Conservation (phyloP, 1,284 basidiomycete species). For the Leccinum proliferum region DNA sequence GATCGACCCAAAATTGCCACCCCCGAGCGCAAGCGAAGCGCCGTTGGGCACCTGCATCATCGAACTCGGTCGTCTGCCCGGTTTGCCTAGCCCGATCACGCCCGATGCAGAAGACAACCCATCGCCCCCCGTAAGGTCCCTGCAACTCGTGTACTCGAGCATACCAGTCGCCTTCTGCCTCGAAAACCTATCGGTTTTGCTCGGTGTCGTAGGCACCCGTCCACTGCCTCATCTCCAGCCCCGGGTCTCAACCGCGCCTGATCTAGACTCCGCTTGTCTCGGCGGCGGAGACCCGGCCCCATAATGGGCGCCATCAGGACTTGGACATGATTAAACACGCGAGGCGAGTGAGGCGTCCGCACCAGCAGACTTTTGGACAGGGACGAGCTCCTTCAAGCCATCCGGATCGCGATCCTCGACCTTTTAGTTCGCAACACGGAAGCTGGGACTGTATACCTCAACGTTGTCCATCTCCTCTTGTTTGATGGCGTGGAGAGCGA, state of each 20-base stretch:
- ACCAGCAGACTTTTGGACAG: too few relatives aligned
- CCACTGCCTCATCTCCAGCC: not conserved
- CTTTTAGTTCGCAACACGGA: too few relatives aligned
- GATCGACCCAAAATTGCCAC: slow-evolving; percentile 20
- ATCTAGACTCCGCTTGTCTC: slow-evolving; percentile 24
- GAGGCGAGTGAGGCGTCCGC: too few relatives aligned
- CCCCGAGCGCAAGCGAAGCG: slow-evolving; percentile 8
- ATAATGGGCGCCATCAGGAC: slow-evolving; percentile 32
- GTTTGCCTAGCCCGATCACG: slow-evolving; percentile 20
- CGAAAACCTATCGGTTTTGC: slow-evolving; percentile 17
- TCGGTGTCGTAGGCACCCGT: slow-evolving; percentile 23
- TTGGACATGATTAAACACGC: too few relatives aligned
- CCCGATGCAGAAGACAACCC: slow-evolving; percentile 23
- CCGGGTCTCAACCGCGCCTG: slow-evolving; percentile 23
- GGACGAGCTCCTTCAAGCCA: too few relatives aligned
- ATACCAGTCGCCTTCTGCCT: slow-evolving; percentile 24
- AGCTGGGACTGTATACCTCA: too few relatives aligned
- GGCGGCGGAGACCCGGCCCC: slow-evolving; percentile 35
- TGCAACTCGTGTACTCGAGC: slow-evolving; percentile 24
- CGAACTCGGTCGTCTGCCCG: slow-evolving; percentile 35
- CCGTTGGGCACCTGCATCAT: slow-evolving; percentile 42
- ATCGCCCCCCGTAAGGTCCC: slow-evolving; percentile 21
- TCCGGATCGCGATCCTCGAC: too few relatives aligned
- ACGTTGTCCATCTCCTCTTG: too few relatives aligned
- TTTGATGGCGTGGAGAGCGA: too few relatives aligned